Base-by-base conservation (phyloP, 306 rosid species). In the Gastrolobium villosum region DNA sequence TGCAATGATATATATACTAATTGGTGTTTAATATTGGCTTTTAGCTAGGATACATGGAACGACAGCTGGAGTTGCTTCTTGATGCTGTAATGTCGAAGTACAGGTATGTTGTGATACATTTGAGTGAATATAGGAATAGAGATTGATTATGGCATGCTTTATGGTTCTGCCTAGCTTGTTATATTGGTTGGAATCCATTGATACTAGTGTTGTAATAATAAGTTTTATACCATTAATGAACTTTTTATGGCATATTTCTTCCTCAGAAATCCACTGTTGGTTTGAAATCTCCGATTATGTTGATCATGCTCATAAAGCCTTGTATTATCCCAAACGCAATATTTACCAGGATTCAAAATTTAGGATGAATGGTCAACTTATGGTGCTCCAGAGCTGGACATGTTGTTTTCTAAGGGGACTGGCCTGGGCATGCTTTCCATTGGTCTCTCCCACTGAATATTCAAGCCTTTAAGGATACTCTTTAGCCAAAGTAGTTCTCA, bases 31-130 rank as follows among this genome's bases (percentile, higher is more conserved):
- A 7, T 70, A 74, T 70, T 71, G 78, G 20, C 63, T 61, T 79
- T 77, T 79, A 95, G 99, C 87, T 95, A 54, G 89, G 84, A 57
- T 80, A 88, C 80, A 93, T 92, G 93, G 96, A 93, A 85, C 86
- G 84, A 72, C 88, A 81, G 71, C 91, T 95, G 68, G 98, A 91
- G 84, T 62, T 82, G 37, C 84, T 95, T 86, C 97, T 93, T 79
- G 87, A 90, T 79, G 71, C 77, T 39, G 85, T 86, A 61, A 73
- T 67, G 88, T 77, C 90, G 34, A 83, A 81, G 28, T 88, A 90
- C 96, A 93, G 99, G 98, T 89, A 82, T 50, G 64, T 40, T 64
- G 7, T 70, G 20, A 32, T 56, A 7, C 70, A 60, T 65, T 64
- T 59, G n/a, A 13, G 65, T 30, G 32, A 39, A 49, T 59, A 67